Evolutionary conservation across 352 stramenopile genomes (phyloP), one percentile per base, ranked within the genome.

Genomic region (Phytopythium ostracodes): DNA sequence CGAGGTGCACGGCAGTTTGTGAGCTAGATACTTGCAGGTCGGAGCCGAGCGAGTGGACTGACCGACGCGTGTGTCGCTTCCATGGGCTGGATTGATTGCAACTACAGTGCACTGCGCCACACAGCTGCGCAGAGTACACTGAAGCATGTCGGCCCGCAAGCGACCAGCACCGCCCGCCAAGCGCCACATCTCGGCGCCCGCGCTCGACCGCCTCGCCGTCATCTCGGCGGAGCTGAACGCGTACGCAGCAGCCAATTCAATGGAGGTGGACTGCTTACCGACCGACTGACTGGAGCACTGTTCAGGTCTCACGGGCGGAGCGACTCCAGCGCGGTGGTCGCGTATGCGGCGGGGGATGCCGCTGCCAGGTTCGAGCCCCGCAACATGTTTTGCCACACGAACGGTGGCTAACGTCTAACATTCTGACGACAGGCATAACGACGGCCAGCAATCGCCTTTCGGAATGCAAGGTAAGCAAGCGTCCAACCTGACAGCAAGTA

Each of bases 151-250:
- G 38, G 47, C 18, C 38, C 18, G 50, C n/a, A 63, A 63, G 35
- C 33, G 58, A 2, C 22, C 35, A 22, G 22, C 33, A n/a, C n/a
- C n/a, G 20, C 11, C 46, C 12, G 42, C 24, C 33, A 29, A 31
- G 56, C 29, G 43, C 9, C 58, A 63, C 36, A 56, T 63, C 17
- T 22, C 20, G 31, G 31, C 57, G 29, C 57, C 57, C 2, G 57
- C 31, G 40, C 58, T 63, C 44, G 58, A 63, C 35, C 42, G 47
- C 50, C 58, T 63, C 46, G 58, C 58, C 31, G 58, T 63, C 47
- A 40, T 63, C 24, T 63, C 58, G 35, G 38, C 58, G 5, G 58
- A 63, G 58, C 58, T 63, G 1, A 29, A 47, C n/a, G 33, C 27
- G 46, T 63, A 43, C 38, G 47, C 49, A 22, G 31, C 42, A 12